Conservation (phyloP, 2,329 filamentous ascomycete species). For the Xylariales sp. region DNA sequence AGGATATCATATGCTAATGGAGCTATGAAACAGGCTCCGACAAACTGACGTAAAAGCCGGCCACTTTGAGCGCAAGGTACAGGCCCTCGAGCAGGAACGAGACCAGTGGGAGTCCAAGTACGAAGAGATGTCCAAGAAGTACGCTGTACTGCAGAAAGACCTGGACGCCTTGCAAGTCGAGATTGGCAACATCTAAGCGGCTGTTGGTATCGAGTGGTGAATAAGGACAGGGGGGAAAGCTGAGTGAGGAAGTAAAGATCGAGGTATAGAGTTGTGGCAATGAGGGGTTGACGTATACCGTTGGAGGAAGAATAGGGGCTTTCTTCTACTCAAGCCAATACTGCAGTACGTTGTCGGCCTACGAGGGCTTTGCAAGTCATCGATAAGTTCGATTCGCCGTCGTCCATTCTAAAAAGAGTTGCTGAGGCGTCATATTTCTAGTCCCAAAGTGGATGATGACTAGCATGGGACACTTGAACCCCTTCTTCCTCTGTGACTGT, state of each 20-base stretch:
- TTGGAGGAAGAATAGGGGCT: background rate
- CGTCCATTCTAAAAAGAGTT: conserved; percentile 4
- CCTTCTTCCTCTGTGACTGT: no score
- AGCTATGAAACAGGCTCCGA: conserved; percentile 64
- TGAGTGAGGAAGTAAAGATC: background rate
- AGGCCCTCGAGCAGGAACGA: conserved; percentile 85
- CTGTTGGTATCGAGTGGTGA: background rate
- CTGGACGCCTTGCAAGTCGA: conserved; percentile 85
- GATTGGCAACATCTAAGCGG: conserved; percentile 79
- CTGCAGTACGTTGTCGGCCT: conserved; percentile 7
- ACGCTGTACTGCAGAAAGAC: conserved; percentile 78
- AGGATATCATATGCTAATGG: conserved; percentile 10
- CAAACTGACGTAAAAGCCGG: conserved; percentile 99
- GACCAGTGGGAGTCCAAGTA: conserved; percentile 97
- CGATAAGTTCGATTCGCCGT: background rate
- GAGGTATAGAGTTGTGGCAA: no score
- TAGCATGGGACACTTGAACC: no score
- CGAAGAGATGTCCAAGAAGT: conserved; percentile 95
- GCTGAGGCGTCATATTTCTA: background rate
- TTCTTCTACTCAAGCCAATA: conserved; percentile 4
- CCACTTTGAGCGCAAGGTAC: conserved; percentile 98
- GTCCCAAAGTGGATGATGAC: background rate
- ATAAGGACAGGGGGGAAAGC: background rate
- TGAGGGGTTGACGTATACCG: conserved; percentile 1
- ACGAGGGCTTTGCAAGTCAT: conserved; percentile 5